Conservation (phyloP, 768 basidiomycete genomes). For the Boletus eberwhitei region DNA sequence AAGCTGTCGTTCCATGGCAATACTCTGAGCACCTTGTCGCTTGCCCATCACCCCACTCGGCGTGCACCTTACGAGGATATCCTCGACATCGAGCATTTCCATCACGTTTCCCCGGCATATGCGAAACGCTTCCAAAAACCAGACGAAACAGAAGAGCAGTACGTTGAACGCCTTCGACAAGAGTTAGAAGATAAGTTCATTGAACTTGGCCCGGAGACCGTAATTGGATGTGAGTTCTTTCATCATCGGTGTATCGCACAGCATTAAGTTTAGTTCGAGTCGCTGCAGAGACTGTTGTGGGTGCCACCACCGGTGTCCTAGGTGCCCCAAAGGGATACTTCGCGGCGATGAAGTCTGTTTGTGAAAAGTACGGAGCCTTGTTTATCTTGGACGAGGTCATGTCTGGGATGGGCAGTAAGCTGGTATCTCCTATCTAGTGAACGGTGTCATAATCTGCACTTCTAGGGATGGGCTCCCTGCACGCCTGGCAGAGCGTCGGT, state of each 20-base stretch:
- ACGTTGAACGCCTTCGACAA: constrained; percentile 70
- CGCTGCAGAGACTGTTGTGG: constrained; percentile 83
- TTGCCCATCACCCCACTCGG: constrained; percentile 64
- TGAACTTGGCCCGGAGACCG: constrained; percentile 76
- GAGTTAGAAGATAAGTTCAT: constrained; percentile 86
- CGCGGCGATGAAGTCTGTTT: constrained; percentile 79
- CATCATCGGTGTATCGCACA: not conserved
- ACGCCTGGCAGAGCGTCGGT: constrained; percentile 82
- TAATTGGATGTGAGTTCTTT: constrained; percentile 66
- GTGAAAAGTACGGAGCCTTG: constrained; percentile 65
- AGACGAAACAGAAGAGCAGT: constrained; percentile 74
- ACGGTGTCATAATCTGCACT: not conserved
- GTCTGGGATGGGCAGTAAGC: constrained; percentile 87
- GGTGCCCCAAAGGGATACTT: constrained; percentile 83
- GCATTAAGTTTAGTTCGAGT: constrained; percentile 40
- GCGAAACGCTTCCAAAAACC: constrained; percentile 69
- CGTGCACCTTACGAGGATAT: constrained; percentile 67
- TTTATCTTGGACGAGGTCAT: constrained; percentile 92
- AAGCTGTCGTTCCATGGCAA: constrained; percentile 85
- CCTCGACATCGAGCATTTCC: constrained; percentile 63
- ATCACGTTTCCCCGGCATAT: constrained; percentile 87
- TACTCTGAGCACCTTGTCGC: constrained; percentile 65
- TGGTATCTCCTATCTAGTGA: not conserved
- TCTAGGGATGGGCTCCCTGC: constrained; percentile 80
- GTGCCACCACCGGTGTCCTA: constrained; percentile 77